phyloP scores from a whole-genome alignment of 371 early-diverging fungal species.

The Nematocida ausubeli region DNA sequence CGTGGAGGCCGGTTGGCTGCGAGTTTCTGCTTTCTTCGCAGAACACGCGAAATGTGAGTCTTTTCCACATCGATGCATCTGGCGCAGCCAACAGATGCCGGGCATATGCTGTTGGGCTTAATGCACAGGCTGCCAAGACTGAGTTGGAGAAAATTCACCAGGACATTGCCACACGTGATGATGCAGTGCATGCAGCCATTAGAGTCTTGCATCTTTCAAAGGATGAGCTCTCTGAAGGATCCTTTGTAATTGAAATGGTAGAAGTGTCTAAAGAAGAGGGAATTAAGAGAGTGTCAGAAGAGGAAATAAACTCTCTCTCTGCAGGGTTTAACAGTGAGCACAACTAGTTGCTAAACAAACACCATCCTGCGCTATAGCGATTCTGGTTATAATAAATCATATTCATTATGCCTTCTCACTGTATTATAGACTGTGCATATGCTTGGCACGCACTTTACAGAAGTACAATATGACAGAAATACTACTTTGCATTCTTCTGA shows the following conservation, averaged over 20 bases:
- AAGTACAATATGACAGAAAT: too few relatives aligned
- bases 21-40: slow-evolving; percentile 60
- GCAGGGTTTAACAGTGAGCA: slow-evolving; percentile 51
- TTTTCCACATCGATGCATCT: slow-evolving; percentile 60
- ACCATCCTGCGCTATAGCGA: too few relatives aligned
- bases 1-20: slow-evolving; percentile 63
- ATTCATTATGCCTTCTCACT: too few relatives aligned
- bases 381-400: neutral
- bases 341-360: neutral
- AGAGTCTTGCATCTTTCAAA: slow-evolving; percentile 62
- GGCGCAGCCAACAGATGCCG: slow-evolving; percentile 55
- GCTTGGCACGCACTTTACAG: too few relatives aligned
- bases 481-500: too few relatives aligned
- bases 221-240: slow-evolving; percentile 65
- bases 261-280: slow-evolving; percentile 37
- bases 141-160: slow-evolving; percentile 67
- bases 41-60: slow-evolving; percentile 34
- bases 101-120: slow-evolving; percentile 63
- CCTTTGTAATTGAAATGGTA: slow-evolving; percentile 66
- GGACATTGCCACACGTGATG: slow-evolving; percentile 50
- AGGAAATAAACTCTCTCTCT: slow-evolving; percentile 41
- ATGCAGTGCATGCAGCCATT: slow-evolving; percentile 62
- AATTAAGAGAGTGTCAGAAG: slow-evolving; percentile 30
- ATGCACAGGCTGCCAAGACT: slow-evolving; percentile 65
- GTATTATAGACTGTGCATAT: too few relatives aligned